A percentile compares a stretch with the other conserved stretches of the same genome.
These are phyloP conservation scores for Dipteronia sinensis DNA, from an alignment of 345 rosid species.

Conservation along the genomic window DNA sequence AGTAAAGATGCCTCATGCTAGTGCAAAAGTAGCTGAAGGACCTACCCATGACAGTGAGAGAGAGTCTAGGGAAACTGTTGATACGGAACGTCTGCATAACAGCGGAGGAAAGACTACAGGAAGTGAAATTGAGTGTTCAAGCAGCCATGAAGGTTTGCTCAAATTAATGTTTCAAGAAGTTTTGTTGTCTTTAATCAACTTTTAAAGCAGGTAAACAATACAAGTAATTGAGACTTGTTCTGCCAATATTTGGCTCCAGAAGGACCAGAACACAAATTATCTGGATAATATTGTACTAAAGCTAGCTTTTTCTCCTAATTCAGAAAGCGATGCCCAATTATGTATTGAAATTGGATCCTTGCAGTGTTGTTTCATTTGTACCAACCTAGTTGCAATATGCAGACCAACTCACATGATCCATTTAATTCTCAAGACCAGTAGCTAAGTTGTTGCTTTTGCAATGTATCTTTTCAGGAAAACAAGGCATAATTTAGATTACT, in stretches of 20 bases:
- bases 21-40: conserved; percentile 31
- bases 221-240: background rate
- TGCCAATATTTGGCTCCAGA: background rate
- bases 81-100: conserved; percentile 29
- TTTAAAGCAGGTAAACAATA: background rate
- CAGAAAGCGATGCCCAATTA: background rate
- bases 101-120: conserved; percentile 25
- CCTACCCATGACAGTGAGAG: conserved; percentile 23
- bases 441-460: background rate
- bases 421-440: background rate
- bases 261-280: background rate
- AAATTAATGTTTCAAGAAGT: conserved; percentile 2
- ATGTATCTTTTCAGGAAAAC: background rate
- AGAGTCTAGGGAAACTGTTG: conserved; percentile 27
- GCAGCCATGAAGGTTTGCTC: conserved; percentile 41
- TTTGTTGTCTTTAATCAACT: background rate
- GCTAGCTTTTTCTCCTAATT: background rate
- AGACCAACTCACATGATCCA: background rate
- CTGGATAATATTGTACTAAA: background rate
- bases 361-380: background rate
- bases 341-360: background rate
- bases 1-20: conserved; percentile 53
- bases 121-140: conserved; percentile 33
- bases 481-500: background rate
- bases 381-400: background rate